These are phyloP conservation scores for Uromyces viciae-fabae DNA, from an alignment of 1,284 basidiomycete genomes.

Conservation along the genomic window DNA sequence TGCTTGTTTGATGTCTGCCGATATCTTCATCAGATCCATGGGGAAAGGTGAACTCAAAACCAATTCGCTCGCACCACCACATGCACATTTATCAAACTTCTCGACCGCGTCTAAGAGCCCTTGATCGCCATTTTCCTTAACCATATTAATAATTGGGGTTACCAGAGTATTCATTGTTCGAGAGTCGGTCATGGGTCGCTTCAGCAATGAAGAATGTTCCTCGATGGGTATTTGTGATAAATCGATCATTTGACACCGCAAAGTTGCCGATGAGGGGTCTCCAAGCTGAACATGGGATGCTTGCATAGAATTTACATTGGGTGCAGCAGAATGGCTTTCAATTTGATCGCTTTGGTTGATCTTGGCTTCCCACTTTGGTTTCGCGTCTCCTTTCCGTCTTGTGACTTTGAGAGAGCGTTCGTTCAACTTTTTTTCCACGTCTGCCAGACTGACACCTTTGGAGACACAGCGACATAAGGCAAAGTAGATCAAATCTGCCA, in stretches of 20 bases:
- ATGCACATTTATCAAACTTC: conserved; percentile 20
- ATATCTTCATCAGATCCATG: not conserved
- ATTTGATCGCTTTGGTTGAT: conserved; percentile 46
- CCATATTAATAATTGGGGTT: conserved; percentile 55
- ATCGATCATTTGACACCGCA: conserved; percentile 39
- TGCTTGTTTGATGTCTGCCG: conserved; percentile 64
- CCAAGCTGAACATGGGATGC: not conserved
- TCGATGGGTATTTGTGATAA: conserved; percentile 36
- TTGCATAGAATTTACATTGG: not conserved
- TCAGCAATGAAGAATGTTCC: not conserved
- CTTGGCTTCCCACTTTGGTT: conserved; percentile 70
- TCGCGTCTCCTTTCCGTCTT: conserved; percentile 85
- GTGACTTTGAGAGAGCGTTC: conserved; percentile 81
- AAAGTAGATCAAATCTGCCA: conserved; percentile 94
- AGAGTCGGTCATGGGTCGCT: conserved; percentile 30
- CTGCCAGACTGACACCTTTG: conserved; percentile 74
- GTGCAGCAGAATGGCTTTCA: not conserved
- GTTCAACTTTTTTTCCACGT: conserved; percentile 82
- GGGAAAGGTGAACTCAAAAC: conserved; percentile 10
- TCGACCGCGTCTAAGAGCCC: conserved; percentile 56
- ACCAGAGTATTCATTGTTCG: conserved; percentile 51
- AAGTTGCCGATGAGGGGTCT: not conserved
- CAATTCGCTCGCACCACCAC: not conserved
- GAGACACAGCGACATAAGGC: conserved; percentile 80
- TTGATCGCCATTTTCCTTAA: conserved; percentile 58